Conservation (phyloP, 768 basidiomycete genomes). For the Tylopilus rubrobrunneus region DNA sequence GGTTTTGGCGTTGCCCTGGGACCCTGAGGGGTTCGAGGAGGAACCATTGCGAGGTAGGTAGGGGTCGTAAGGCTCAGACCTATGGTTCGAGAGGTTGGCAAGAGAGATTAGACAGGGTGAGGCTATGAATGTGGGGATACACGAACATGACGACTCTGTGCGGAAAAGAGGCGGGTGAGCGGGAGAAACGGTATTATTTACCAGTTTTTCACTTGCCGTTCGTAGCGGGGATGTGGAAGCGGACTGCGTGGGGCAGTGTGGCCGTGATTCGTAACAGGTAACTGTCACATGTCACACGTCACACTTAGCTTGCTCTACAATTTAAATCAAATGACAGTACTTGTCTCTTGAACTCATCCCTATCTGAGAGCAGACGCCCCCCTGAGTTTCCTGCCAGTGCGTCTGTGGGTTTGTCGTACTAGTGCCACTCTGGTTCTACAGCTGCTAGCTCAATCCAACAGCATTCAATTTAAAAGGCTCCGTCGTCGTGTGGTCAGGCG, state of each 20-base stretch:
- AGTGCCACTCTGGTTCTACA: no score
- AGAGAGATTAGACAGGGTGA: conserved; percentile 3
- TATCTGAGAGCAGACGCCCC: no score
- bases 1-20: conserved; percentile 70
- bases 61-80: conserved; percentile 99
- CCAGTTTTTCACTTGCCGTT: conserved; percentile 18
- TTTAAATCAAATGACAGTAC: neutral
- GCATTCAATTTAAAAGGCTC: no score
- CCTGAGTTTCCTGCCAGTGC: no score
- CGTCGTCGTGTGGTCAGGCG: no score
- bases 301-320: neutral
- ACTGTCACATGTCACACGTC: conserved; percentile 22
- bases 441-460: no score
- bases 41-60: conserved; percentile 87
- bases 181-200: neutral
- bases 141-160: conserved; percentile 27
- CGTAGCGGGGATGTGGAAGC: conserved; percentile 14
- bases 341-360: no score
- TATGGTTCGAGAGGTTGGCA: conserved; percentile 31
- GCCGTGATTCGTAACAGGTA: neutral
- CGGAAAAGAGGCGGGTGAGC: neutral
- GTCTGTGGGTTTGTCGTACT: no score
- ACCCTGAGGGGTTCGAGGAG: conserved; percentile 49
- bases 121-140: conserved; percentile 1
- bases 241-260: conserved; percentile 26